These are phyloP conservation scores for Staphylotrichum longicolle DNA, from an alignment of 495 filamentous ascomycete species.

Conservation along the genomic window DNA sequence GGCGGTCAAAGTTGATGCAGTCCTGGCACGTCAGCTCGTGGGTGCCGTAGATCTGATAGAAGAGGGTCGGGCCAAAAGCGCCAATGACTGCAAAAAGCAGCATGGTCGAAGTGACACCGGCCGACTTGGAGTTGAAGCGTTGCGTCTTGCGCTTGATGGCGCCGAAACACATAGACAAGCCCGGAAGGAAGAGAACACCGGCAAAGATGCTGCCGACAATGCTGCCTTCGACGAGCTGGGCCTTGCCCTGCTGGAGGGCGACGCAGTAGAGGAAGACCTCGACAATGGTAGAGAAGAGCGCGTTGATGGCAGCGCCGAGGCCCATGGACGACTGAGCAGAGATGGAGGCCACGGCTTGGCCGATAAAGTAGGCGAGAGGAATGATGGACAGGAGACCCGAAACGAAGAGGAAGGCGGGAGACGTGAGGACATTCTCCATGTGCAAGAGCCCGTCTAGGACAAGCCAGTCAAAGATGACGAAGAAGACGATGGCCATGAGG, in stretches of 20 bases:
- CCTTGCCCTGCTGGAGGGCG: constrained; percentile 89
- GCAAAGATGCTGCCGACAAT: constrained; percentile 98
- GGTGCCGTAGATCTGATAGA: constrained; percentile 98
- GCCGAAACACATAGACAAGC: constrained; percentile 98
- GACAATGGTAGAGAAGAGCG: constrained; percentile 98
- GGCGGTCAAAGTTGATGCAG: constrained; percentile 55
- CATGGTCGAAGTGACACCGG: constrained; percentile 98
- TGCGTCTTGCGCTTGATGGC: constrained; percentile 98
- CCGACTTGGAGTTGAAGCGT: constrained; percentile 95
- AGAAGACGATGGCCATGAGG: constrained; percentile 81
- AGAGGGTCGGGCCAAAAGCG: constrained; percentile 96
- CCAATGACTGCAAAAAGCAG: constrained; percentile 94
- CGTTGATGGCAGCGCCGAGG: constrained; percentile 96
- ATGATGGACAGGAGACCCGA: constrained; percentile 88
- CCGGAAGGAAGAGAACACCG: constrained; percentile 91
- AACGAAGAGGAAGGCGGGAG: constrained; percentile 80
- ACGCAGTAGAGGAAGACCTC: constrained; percentile 98
- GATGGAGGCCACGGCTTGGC: constrained; percentile 98
- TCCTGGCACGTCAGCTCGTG: constrained; percentile 89
- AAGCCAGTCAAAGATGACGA: constrained; percentile 90
- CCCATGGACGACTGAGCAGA: constrained; percentile 99
- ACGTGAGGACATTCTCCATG: constrained; percentile 67
- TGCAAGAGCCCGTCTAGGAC: constrained; percentile 66
- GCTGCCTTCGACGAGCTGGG: constrained; percentile 89
- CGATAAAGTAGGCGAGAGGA: constrained; percentile 98